Conservation (phyloP, 2,329 filamentous ascomycete genomes). For the Colletotrichum magnum region DNA sequence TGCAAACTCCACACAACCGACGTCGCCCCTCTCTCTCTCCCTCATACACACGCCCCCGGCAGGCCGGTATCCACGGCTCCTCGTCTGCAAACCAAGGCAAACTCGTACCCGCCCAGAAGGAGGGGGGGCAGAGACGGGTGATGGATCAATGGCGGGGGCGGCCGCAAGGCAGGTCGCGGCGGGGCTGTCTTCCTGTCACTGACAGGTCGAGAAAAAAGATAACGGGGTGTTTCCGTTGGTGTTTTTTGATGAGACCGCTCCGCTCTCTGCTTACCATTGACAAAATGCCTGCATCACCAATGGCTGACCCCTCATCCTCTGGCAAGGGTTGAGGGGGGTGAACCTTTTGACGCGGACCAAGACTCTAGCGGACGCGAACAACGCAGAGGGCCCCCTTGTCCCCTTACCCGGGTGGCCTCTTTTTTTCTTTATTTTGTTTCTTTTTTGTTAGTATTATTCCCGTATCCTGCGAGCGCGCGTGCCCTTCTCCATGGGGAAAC, state of each 20-base stretch:
- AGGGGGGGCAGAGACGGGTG: not conserved
- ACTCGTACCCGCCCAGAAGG: not conserved
- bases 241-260: conserved; percentile 9
- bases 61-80: conserved; percentile 22
- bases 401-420: conserved; percentile 16
- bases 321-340: conserved; percentile 4
- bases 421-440: not conserved
- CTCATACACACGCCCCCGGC: not conserved
- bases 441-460: not conserved
- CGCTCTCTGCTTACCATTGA: conserved; percentile 32
- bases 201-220: conserved; percentile 27
- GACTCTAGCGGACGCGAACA: conserved; percentile 26
- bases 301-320: conserved; percentile 8
- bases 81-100: conserved; percentile 31
- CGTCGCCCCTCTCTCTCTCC: conserved; percentile 7
- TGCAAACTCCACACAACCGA: not conserved
- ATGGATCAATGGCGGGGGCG: no score
- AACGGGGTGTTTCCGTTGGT: conserved; percentile 21
- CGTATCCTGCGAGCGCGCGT: not conserved
- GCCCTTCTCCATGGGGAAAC: conserved; percentile 34
- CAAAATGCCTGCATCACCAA: conserved; percentile 35
- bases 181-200: not conserved
- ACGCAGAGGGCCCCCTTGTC: not conserved
- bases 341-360: conserved; percentile 26
- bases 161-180: conserved; percentile 5